Conservation (phyloP, 2,329 filamentous ascomycete species). For the Alternaria sp. region DNA sequence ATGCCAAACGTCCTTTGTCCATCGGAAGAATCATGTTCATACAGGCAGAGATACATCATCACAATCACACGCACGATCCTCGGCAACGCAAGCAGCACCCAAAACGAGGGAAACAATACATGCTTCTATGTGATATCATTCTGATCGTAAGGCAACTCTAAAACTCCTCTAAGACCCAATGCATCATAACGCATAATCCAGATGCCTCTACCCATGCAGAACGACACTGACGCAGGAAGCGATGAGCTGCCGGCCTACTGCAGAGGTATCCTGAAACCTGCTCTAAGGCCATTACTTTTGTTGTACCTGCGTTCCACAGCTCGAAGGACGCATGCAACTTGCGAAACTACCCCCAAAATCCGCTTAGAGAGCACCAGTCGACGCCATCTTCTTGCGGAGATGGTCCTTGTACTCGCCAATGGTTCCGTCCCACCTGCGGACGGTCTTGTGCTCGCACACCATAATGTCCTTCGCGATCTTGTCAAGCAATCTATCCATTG, state of each 20-base stretch:
- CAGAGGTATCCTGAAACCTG: conserved; percentile 40
- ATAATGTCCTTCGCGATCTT: conserved; percentile 99
- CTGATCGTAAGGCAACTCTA: conserved; percentile 46
- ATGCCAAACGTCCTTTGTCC: neutral
- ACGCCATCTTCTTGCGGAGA: conserved; percentile 98
- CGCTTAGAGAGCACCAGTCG: conserved; percentile 78
- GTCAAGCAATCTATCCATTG: conserved; percentile 79
- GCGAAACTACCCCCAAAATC: conserved; percentile 17
- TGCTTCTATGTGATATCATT: conserved; percentile 40
- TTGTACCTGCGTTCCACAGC: conserved; percentile 30
- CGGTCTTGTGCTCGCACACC: conserved; percentile 98
- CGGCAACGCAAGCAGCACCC: neutral
- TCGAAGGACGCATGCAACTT: conserved; percentile 37
- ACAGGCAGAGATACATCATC: neutral
- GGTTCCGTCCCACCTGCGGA: conserved; percentile 83
- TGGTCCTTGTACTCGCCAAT: conserved; percentile 98
- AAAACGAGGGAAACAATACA: neutral
- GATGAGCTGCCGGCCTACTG: conserved; percentile 43
- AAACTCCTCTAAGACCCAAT: conserved; percentile 49
- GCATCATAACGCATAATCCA: conserved; percentile 45
- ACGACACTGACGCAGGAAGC: conserved; percentile 43
- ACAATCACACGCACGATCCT: neutral
- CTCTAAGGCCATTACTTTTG: conserved; percentile 40
- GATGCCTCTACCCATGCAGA: conserved; percentile 39
- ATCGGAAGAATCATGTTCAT: neutral